These are phyloP conservation scores for Didymosphaeria variabile DNA, from an alignment of 2,329 filamentous ascomycete species.

Conservation along the genomic window DNA sequence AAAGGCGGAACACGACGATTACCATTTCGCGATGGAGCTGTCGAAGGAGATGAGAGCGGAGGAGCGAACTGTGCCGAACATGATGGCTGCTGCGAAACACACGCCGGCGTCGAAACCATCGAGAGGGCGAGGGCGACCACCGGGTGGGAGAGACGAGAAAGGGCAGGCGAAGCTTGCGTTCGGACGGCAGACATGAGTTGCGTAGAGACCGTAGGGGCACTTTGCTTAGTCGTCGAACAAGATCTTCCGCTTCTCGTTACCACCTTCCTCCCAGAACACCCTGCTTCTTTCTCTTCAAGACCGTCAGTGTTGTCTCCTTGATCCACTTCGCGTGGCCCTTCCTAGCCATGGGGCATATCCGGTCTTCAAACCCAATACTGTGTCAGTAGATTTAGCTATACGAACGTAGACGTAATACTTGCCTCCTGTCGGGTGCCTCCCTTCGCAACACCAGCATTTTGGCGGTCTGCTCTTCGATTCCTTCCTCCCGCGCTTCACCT, in stretches of 20 bases:
- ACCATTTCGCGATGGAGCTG: conserved; percentile 91
- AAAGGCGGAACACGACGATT: conserved; percentile 83
- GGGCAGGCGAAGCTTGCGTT: conserved; percentile 58
- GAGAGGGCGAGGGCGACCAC: conserved; percentile 49
- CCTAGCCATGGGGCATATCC: conserved; percentile 21
- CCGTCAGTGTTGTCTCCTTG: conserved; percentile 20
- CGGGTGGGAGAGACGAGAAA: conserved; percentile 49
- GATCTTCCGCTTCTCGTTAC: background rate
- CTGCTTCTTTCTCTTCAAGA: conserved; percentile 10
- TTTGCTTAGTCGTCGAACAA: conserved; percentile 18
- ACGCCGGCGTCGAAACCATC: conserved; percentile 29
- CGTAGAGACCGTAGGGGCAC: background rate
- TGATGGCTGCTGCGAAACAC: conserved; percentile 18
- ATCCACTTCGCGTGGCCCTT: conserved; percentile 15
- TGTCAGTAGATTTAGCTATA: background rate
- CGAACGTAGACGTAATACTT: background rate
- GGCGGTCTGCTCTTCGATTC: conserved; percentile 4
- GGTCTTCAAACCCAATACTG: background rate
- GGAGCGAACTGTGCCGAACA: conserved; percentile 28
- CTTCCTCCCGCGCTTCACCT: conserved; percentile 6
- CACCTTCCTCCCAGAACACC: background rate
- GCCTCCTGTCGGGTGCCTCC: conserved; percentile 18
- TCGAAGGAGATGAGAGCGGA: conserved; percentile 64
- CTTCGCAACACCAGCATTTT: conserved; percentile 28
- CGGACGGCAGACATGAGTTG: conserved; percentile 33